Base-by-base conservation (phyloP, 2,329 filamentous ascomycete species). In the Diaporthe destruens region DNA sequence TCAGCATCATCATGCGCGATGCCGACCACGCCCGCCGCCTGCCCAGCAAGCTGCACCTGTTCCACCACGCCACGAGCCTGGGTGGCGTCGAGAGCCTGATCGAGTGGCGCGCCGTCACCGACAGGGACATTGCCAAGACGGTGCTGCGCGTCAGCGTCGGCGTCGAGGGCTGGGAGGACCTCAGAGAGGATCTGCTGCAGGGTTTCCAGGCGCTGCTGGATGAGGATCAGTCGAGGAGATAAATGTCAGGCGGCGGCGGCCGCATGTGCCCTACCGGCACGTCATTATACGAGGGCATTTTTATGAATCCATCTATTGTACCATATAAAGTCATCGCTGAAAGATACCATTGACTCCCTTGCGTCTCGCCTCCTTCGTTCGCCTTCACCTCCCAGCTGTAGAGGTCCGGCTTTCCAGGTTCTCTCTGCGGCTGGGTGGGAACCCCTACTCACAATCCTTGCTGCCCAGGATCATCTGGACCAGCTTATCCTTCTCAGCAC, bases 41-140 rank as follows among this genome's bases (percentile, higher is more conserved):
- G 75, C 96, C 96, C 4, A 93, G 92, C 78, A 93, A 93, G 81
- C 83, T 98, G 80, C 80, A 86, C 2, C 87, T 98, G 56, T 98
- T 98, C 85, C 94, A 98, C 77, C 96, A 99, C 82, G 96, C 96
- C 7, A 99, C 96, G 2, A 97, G 94, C 81, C 83, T 98, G 36
- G 96, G 96, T 2, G 96, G 96, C 6, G 94, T 98, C 12, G 96
- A 98, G 88, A 96, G 94, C 79, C 83, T 98, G 85, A 95, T 99
- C 77, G 96, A 99, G 87, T 99, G 96, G 96, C 88, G 96, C 73
- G 90, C 93, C 61, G 96, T 99, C 94, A 92, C 91, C 73, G 96
- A 99, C 85, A 78, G 82, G 3, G 86, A 81, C 1, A 91, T 97
- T 51, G 94, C 97, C 79, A 88, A 86, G 79, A 86, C 89, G 72